Conservation (phyloP, 129 eudicot species). For the Tanacetum coccineum region DNA sequence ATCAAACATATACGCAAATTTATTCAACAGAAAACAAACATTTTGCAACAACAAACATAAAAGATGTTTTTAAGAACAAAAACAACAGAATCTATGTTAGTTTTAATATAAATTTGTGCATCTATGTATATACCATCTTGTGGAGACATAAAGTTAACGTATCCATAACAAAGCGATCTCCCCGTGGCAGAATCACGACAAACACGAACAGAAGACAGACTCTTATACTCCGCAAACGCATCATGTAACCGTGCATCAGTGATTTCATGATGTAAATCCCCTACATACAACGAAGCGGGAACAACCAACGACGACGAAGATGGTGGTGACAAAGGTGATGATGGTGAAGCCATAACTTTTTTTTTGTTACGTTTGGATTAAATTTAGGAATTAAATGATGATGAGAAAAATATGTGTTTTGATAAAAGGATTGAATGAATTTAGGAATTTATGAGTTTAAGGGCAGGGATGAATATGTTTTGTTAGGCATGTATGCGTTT, state of each 20-base stretch:
- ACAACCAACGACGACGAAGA: slow-evolving; percentile 11
- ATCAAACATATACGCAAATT: neutral
- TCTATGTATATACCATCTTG: slow-evolving; percentile 57
- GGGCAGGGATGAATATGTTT: neutral
- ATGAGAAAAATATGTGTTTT: slow-evolving; percentile 21
- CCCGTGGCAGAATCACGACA: slow-evolving; percentile 68
- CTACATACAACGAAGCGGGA: slow-evolving; percentile 74
- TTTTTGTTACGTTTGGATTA: neutral
- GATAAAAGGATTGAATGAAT: slow-evolving; percentile 26
- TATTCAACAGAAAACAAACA: slow-evolving; percentile 1
- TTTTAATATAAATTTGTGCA: neutral
- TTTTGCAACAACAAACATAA: neutral
- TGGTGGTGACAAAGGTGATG: slow-evolving; percentile 16
- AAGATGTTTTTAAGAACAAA: neutral
- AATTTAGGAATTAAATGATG: neutral
- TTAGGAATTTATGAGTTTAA: slow-evolving; percentile 17
- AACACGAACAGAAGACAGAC: slow-evolving; percentile 62
- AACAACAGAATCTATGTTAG: neutral
- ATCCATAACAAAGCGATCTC: slow-evolving; percentile 83
- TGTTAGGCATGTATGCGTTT: slow-evolving; percentile 22
- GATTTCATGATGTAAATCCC: slow-evolving; percentile 71
- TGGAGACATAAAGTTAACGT: slow-evolving; percentile 63
- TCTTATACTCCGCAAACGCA: slow-evolving; percentile 56
- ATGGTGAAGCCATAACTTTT: slow-evolving; percentile 28
- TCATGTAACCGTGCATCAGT: slow-evolving; percentile 42